Conservation (phyloP, 805 yeast species). For the Brettanomyces naardenensis region DNA sequence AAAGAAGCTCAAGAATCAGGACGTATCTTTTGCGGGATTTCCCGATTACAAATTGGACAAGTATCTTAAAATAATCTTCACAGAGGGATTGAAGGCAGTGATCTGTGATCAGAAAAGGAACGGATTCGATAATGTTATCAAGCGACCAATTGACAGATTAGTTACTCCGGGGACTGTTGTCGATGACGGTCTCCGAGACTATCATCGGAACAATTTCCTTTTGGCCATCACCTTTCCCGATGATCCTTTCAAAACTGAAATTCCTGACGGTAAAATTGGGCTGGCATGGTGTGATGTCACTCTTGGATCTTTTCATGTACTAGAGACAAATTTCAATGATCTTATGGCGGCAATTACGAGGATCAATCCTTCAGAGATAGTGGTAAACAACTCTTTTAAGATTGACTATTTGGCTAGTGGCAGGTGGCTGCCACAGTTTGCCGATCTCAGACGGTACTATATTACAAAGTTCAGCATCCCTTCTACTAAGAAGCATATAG, state of each 20-base stretch:
- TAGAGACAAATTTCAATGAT: constrained; percentile 51
- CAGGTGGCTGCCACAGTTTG: constrained; percentile 47
- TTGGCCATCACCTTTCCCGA: constrained; percentile 58
- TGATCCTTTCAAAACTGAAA: constrained; percentile 29
- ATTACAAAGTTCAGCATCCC: constrained; percentile 45
- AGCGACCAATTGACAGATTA: constrained; percentile 68
- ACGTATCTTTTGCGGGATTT: constrained; percentile 85
- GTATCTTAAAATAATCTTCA: constrained; percentile 67
- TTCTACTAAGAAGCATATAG: constrained; percentile 30
- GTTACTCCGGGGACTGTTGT: constrained; percentile 90
- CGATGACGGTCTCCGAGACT: constrained; percentile 77
- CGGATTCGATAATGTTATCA: constrained; percentile 30
- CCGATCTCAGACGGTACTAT: constrained; percentile 52
- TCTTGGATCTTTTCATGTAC: constrained; percentile 70
- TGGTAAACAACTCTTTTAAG: constrained; percentile 44
- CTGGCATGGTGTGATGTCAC: constrained; percentile 86
- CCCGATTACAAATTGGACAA: constrained; percentile 67
- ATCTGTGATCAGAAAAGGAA: constrained; percentile 60
- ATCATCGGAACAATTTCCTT: constrained; percentile 62
- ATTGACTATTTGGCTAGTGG: constrained; percentile 34
- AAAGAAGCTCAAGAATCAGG: constrained; percentile 35
- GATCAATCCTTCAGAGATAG: constrained; percentile 73
- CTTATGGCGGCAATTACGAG: constrained; percentile 68
- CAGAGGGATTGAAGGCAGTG: constrained; percentile 65
- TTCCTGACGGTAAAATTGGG: constrained; percentile 44